phyloP scores from a whole-genome alignment of 2,329 filamentous ascomycete species.

The Leptographium procerum region DNA sequence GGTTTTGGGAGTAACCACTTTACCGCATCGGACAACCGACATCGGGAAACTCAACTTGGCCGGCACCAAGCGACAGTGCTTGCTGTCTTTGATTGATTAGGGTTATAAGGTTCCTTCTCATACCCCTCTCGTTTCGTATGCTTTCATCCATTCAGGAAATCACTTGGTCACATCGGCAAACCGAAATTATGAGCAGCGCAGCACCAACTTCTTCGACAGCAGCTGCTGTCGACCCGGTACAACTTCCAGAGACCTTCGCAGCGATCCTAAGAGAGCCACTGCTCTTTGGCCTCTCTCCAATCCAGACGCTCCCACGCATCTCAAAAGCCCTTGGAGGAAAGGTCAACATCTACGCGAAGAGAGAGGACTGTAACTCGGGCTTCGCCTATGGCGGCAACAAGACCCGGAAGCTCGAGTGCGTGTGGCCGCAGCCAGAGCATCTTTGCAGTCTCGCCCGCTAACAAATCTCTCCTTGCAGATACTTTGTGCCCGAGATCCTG shows the following conservation, averaged over 20 bases:
- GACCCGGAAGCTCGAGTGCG: conserved; percentile 53
- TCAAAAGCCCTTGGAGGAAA: conserved; percentile 46
- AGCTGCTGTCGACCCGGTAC: conserved; percentile 3
- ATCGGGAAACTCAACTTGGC: neutral
- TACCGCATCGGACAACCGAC: neutral
- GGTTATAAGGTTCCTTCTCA: neutral
- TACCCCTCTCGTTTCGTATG: neutral
- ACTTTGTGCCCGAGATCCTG: conserved; percentile 53
- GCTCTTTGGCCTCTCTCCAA: conserved; percentile 57
- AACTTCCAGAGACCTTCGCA: conserved; percentile 48
- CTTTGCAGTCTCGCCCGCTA: neutral
- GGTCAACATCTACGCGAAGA: conserved; percentile 57
- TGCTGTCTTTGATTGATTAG: neutral
- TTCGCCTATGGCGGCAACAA: conserved; percentile 61
- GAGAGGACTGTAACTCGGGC: conserved; percentile 59
- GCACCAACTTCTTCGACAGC: neutral
- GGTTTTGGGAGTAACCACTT: neutral
- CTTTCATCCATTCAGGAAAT: neutral
- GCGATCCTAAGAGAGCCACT: conserved; percentile 50
- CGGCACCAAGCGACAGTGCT: neutral
- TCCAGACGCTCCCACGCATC: conserved; percentile 55
- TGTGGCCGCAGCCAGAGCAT: neutral
- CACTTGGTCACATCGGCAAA: neutral
- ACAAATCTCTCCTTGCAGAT: conserved; percentile 25
- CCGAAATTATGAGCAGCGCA: neutral